A percentile compares a stretch with the other conserved stretches of the same genome.
phyloP scores from a whole-genome alignment of 495 filamentous ascomycete species.

The Rostrohypoxylon terebratum region DNA sequence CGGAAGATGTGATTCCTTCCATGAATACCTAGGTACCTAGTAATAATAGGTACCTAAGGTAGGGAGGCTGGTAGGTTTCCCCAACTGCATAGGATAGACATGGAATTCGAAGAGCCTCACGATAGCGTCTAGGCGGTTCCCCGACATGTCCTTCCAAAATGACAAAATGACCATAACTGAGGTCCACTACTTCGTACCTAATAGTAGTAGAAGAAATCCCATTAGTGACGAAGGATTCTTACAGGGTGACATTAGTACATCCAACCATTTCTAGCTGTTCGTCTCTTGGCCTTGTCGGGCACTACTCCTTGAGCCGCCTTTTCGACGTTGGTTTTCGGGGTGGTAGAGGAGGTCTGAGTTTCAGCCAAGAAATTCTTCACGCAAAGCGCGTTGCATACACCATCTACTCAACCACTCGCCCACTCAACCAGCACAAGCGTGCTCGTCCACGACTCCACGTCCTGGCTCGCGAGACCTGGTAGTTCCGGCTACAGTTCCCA shows the following conservation, averaged over 20 bases:
- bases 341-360: slow-evolving; percentile 34
- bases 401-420: slow-evolving; percentile 11
- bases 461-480: slow-evolving; percentile 30
- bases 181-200: too few relatives aligned
- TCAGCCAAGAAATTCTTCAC: slow-evolving; percentile 46
- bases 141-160: slow-evolving; percentile 10
- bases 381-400: slow-evolving; percentile 41
- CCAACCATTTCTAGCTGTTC: slow-evolving; percentile 13
- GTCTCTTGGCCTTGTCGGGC: slow-evolving; percentile 15
- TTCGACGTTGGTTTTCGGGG: slow-evolving; percentile 16
- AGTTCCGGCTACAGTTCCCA: slow-evolving; percentile 21
- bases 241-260: slow-evolving; percentile 17
- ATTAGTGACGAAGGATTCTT: slow-evolving; percentile 32
- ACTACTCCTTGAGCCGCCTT: slow-evolving; percentile 18
- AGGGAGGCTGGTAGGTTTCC: neutral
- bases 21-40: neutral
- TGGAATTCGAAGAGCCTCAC: slow-evolving; percentile 32
- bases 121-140: slow-evolving; percentile 26
- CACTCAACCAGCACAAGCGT: slow-evolving; percentile 31
- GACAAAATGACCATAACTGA: neutral
- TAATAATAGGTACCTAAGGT: neutral
- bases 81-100: neutral
- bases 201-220: slow-evolving; percentile 16
- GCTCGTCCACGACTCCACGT: slow-evolving; percentile 7
- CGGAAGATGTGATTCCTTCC: too few relatives aligned